These are phyloP conservation scores for Butyriboletus loyo DNA, from an alignment of 768 basidiomycete genomes.

Conservation along the genomic window DNA sequence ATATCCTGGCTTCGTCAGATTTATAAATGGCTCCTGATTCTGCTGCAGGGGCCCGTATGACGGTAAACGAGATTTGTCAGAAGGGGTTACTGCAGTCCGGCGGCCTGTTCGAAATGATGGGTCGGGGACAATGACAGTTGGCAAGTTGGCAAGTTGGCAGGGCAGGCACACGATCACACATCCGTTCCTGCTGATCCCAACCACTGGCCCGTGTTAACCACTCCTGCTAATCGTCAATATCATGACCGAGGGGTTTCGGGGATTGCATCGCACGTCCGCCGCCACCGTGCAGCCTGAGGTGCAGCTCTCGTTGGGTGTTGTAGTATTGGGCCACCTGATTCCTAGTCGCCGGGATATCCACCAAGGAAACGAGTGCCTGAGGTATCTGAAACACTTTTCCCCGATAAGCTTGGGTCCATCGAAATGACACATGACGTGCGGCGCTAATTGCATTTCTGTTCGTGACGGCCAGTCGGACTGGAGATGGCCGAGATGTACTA, in stretches of 20 bases:
- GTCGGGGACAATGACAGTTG: not conserved
- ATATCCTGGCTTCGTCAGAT: no score
- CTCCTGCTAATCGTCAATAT: no score
- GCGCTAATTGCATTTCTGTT: not conserved
- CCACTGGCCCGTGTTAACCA: not conserved
- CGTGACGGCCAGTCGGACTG: not conserved
- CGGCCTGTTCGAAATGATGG: not conserved
- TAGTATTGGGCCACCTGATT: no score
- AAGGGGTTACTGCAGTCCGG: no score
- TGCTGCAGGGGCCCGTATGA: no score
- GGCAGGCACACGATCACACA: not conserved
- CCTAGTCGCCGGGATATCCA: no score
- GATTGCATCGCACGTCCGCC: not conserved
- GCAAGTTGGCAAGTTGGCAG: not conserved
- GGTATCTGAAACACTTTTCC: no score
- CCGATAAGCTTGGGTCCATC: not conserved
- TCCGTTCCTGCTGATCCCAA: conserved; percentile 5
- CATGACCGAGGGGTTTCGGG: not conserved
- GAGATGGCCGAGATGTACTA: conserved; percentile 6
- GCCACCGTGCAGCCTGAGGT: no score
- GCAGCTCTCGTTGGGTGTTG: no score
- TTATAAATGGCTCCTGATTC: no score
- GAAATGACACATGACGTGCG: not conserved
- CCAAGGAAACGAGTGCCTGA: no score
- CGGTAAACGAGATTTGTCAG: no score